Evolutionary conservation across 805 yeast species (phyloP), one percentile per base, ranked within the genome.

Genomic region (Nakazawaea molendinolei): DNA sequence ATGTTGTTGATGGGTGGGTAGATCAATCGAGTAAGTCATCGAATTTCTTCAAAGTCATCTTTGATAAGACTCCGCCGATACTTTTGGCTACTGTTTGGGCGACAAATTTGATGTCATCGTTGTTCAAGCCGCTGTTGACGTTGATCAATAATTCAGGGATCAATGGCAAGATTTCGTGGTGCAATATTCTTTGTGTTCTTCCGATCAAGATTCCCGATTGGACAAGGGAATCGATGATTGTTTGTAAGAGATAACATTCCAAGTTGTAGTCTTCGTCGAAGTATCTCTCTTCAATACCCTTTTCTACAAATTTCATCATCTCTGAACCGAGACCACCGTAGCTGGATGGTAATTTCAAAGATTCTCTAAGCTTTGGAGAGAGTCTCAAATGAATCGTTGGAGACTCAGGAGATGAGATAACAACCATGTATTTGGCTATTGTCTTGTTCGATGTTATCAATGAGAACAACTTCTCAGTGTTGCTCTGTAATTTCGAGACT

Each of bases 91-190:
- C 56, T 5, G 58, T 55, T 12, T 51, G 51, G 32, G 65, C 69
- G 7, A 75, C 69, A 14, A 53, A 46, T 36, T 50, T 55, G 27
- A 76, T 43, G 39, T 79, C 83, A 12, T 55, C 48, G 26, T 53
- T 57, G 12, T 63, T 52, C 48, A 76, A 58, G 4, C 64, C 69
- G 8, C 69, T 62, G 39, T 71, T 73, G 26, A 74, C 51, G 43
- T 64, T 61, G 17, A 82, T 49, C 38, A 72, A 65, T 45, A 83
- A 57, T 40, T 76, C 74, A 30, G 86, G 86, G 33, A 73, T 67
- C 28, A 78, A 58, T 8, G 92, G 86, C 42, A 83, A 64, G 34
- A 76, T 61, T 53, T 87, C 97, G 51, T 80, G 94, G 46, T 74
- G 78, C 37, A 79, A 63, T 9, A 86, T 69, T 49, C 95, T 75